Evolutionary conservation across 2,329 filamentous ascomycete genomes (phyloP).

Genomic region (Fusarium oligoseptatum): DNA sequence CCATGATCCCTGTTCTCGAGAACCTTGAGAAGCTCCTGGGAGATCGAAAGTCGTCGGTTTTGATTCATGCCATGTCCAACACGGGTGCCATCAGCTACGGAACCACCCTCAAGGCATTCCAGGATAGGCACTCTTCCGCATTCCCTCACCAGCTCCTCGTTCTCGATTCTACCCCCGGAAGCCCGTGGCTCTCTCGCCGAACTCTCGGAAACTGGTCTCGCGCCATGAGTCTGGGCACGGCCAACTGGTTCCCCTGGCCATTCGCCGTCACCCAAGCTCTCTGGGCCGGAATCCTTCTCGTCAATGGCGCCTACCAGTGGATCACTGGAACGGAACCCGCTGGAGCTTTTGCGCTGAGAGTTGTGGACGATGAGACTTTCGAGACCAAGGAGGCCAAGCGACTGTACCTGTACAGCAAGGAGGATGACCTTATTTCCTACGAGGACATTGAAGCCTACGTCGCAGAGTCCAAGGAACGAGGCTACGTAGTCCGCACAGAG

Average conservation of each 20-base stretch:
- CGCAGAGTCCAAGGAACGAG: constrained; percentile 59
- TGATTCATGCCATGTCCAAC: constrained; percentile 70
- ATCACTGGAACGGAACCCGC: constrained; percentile 56
- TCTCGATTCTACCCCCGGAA: constrained; percentile 67
- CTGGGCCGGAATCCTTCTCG: constrained; percentile 59
- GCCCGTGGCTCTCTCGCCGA: constrained; percentile 55
- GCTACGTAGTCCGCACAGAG: constrained; percentile 63
- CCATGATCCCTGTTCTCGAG: constrained; percentile 61
- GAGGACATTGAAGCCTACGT: constrained; percentile 69
- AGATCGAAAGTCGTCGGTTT: constrained; percentile 51
- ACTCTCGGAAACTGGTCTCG: constrained; percentile 65
- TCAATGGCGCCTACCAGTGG: constrained; percentile 52
- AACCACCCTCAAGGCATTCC: constrained; percentile 62
- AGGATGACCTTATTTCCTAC: constrained; percentile 68
- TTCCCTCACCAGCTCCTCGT: constrained; percentile 64
- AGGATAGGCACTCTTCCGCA: constrained; percentile 50
- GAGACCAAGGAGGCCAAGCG: constrained; percentile 56
- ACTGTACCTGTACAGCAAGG: constrained; percentile 70
- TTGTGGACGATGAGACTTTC: constrained; percentile 54
- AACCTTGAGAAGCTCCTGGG: constrained; percentile 35
- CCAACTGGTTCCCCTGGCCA: constrained; percentile 63
- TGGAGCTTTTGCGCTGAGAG: constrained; percentile 54
- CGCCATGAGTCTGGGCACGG: constrained; percentile 65
- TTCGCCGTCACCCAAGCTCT: constrained; percentile 61
- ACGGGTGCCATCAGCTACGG: constrained; percentile 68